A percentile compares a stretch with the other conserved stretches of the same genome.
Conservation (phyloP, 345 rosid species). For the rapeseed (Brassica napus) region DNA sequence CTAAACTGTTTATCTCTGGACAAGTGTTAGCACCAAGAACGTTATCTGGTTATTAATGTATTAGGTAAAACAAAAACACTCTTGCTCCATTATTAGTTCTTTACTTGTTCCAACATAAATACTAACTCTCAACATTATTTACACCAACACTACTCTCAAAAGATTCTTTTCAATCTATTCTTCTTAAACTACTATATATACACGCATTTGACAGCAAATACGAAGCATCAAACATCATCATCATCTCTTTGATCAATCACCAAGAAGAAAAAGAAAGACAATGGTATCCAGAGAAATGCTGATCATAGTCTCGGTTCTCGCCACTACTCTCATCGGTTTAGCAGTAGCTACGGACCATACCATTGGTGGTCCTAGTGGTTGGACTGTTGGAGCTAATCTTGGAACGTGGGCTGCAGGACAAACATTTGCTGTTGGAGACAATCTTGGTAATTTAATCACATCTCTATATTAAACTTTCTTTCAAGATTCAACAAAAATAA, state of each 20-base stretch:
- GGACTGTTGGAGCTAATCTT: constrained; percentile 56
- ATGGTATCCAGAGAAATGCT: constrained; percentile 31
- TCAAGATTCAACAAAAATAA: not conserved
- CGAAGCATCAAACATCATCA: constrained; percentile 29
- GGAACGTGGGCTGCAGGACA: constrained; percentile 60
- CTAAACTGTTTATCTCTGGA: constrained; percentile 20
- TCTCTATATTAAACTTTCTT: not conserved
- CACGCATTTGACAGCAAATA: not conserved
- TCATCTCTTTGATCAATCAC: constrained; percentile 13
- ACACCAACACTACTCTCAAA: constrained; percentile 34
- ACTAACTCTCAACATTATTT: constrained; percentile 37
- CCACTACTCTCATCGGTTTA: constrained; percentile 47
- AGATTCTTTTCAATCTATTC: constrained; percentile 16
- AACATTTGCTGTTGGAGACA: constrained; percentile 59
- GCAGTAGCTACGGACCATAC: constrained; percentile 55
- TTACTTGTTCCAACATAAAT: constrained; percentile 39
- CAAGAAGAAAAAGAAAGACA: too few species aligned
- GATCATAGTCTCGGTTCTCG: constrained; percentile 29
- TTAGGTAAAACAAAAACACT: constrained; percentile 22
- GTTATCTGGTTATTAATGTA: constrained; percentile 22
- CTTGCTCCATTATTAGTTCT: constrained; percentile 30
- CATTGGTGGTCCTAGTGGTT: constrained; percentile 69
- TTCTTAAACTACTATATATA: constrained; percentile 25
- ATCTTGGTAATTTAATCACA: constrained; percentile 47
- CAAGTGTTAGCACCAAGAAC: constrained; percentile 28